Base-by-base conservation (phyloP, 768 basidiomycete species). In the Phylloporus arenicola region DNA sequence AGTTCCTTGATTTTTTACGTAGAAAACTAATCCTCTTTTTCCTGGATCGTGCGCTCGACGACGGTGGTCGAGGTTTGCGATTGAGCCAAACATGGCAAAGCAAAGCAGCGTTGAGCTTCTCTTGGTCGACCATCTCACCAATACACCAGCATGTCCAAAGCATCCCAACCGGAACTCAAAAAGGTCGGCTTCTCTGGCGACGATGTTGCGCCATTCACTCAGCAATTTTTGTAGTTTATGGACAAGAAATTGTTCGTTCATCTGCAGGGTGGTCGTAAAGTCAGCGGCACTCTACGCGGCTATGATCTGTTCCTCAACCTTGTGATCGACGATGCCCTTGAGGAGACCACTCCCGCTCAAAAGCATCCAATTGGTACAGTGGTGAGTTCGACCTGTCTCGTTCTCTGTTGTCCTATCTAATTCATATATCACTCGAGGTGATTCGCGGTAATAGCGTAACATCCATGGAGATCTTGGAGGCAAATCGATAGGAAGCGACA, bases 301-400 rank as follows among this genome's bases (percentile, higher is more conserved):
- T 99, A 96, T 70, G 96, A 99, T 76, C 86, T 99, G 57, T 99
- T 99, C 77, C 75, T 99, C 67, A 99, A 99, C 70, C 79, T 99
- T 34, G 96, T 98, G 57, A 83, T 99, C 68, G 96, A 98, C 68
- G 91, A 98, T 64, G 90, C 92, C 10, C 68, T 86, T 60, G 96
- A 99, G 70, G 96, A 98, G 74, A 83, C 84, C 0, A 84, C 82
- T 5, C 86, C 89, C 13, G 92, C 87, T 5, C 87, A 93, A 72
- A 92, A 92, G 67, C 83, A 88, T 60, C 85, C 88, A 22, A 86
- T 93, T 59, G 94, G 94, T 22, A 94, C 91, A 45, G 87, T 96
- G 45, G 95, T 97, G 67, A 61, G 91, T 78, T 20, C 22, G 35
- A 41, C 49, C 24, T 16, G n/a, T 19, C 12, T 2, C 16, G 29